A percentile compares a stretch with the other conserved stretches of the same genome.
Conservation (phyloP, 2,329 filamentous ascomycete species). For the Colletotrichum zoysiae region DNA sequence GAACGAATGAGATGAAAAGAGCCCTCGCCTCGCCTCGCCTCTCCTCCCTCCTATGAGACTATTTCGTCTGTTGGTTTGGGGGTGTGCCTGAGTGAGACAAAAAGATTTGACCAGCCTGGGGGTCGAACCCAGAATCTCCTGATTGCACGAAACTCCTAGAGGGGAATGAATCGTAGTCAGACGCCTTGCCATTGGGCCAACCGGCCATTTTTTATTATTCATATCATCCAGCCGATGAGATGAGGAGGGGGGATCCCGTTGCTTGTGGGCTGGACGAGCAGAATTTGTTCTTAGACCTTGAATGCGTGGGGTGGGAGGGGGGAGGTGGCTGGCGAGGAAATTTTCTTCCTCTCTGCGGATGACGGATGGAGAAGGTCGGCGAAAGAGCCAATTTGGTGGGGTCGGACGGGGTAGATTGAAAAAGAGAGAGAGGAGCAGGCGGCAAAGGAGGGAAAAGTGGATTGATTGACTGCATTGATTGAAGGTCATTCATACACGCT, state of each 20-base stretch:
- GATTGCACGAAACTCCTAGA: conserved; percentile 14
- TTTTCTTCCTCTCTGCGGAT: conserved; percentile 9
- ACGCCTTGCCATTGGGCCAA: conserved; percentile 55
- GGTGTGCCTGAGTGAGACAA: neutral
- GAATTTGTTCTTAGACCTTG: neutral
- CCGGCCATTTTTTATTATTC: conserved; percentile 3
- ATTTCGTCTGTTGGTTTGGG: neutral
- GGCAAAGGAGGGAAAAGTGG: conserved; percentile 2
- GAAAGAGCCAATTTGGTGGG: conserved; percentile 21
- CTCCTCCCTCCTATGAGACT: no score
- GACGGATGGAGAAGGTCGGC: neutral
- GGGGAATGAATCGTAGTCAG: conserved; percentile 54
- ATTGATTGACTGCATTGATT: neutral
- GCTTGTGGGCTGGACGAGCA: accelerated
- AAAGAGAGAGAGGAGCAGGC: neutral
- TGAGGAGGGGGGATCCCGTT: neutral
- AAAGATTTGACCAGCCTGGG: conserved; percentile 38
- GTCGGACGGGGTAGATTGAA: neutral
- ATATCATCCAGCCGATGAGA: neutral
- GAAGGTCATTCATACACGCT: neutral
- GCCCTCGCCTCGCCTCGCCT: no score
- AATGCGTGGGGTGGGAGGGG: no score
- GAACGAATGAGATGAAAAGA: neutral
- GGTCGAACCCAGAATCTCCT: conserved; percentile 43
- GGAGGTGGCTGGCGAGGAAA: conserved; percentile 10